phyloP scores from a whole-genome alignment of 306 rosid genomes.

The Casuarina glauca region DNA sequence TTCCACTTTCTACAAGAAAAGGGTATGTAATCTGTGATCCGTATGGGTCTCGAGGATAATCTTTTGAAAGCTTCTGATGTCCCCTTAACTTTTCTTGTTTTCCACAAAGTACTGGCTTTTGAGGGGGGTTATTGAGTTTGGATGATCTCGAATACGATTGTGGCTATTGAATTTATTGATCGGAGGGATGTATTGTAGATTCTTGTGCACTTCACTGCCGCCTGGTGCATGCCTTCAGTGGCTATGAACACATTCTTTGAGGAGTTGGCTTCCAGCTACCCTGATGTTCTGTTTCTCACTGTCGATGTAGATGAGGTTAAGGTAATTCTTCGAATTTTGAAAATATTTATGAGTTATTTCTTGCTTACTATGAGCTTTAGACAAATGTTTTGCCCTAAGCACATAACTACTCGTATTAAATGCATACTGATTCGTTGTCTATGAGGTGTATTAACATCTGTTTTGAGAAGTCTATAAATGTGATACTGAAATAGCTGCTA shows the following conservation, averaged over 20 bases:
- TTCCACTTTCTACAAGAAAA: not conserved
- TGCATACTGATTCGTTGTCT: not conserved
- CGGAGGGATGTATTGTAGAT: slow-evolving; percentile 46
- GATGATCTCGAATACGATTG: not conserved
- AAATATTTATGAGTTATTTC: not conserved
- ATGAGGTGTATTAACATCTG: not conserved
- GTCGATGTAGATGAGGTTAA: slow-evolving; percentile 93
- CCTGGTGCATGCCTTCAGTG: slow-evolving; percentile 98
- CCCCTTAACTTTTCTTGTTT: not conserved
- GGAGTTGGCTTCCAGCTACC: slow-evolving; percentile 62
- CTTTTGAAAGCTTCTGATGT: not conserved
- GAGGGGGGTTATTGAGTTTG: not conserved
- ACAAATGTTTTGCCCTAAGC: not conserved
- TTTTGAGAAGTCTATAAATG: no score
- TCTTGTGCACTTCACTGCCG: slow-evolving; percentile 83
- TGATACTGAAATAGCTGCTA: no score
- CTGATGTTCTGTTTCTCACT: slow-evolving; percentile 67
- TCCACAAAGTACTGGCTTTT: not conserved
- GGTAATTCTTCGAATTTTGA: slow-evolving; percentile 46
- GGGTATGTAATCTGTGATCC: not conserved
- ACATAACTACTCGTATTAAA: not conserved
- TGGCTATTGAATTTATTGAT: slow-evolving; percentile 3
- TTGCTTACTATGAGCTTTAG: not conserved
- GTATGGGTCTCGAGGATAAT: not conserved
- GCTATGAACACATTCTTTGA: slow-evolving; percentile 77